Base-by-base conservation (phyloP, 352 stramenopile genomes). In the Phytophthora constricta region DNA sequence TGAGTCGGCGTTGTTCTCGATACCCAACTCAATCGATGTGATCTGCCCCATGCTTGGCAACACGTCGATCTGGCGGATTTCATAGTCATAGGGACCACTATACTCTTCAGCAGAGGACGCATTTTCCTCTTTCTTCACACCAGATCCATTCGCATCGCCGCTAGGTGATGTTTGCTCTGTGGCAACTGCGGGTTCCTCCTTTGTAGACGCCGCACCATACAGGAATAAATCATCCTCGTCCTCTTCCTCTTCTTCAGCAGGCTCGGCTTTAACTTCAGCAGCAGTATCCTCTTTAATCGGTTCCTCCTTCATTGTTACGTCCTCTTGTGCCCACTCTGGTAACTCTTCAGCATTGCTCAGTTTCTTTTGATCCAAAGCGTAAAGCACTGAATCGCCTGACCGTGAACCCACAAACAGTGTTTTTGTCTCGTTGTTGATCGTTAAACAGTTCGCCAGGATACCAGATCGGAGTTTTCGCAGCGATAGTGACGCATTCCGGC, bases 381-480 rank as follows among this genome's bases (percentile, higher is more conserved):
- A 93, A 17, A 96, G 43, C 25, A 93, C 71, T 1, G 88, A 96
- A 55, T 96, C 86, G 1, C 88, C 88, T 0, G 84, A 90, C 13
- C 86, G 72, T 39, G 88, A 93, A n/a, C 88, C 88, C 16, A 96
- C 68, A 63, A 96, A 96, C 9, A 96, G 39, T 9, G 85, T 91
- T 50, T 89, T 85, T 23, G 73, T 78, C 13, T 80, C 67, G n/a
- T 85, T 54, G 43, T 94, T 74, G 14, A 90, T 71, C 31, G 74
- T 85, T 48, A 96, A 34, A 49, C 86, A 93, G 31, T 75, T 88
- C 8, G 82, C 75, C 11, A 72, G 65, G 4, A 87, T 69, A 1
- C 79, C 69, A 4, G 77, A 79, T 8, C 70, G 70, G 5, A 94
- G 57, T 56, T 89, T 79, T 26, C 80, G 72, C 26, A 93, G 71